These are phyloP conservation scores for Trichophaea hybrida DNA, from an alignment of 2,329 filamentous ascomycete genomes.

Conservation along the genomic window DNA sequence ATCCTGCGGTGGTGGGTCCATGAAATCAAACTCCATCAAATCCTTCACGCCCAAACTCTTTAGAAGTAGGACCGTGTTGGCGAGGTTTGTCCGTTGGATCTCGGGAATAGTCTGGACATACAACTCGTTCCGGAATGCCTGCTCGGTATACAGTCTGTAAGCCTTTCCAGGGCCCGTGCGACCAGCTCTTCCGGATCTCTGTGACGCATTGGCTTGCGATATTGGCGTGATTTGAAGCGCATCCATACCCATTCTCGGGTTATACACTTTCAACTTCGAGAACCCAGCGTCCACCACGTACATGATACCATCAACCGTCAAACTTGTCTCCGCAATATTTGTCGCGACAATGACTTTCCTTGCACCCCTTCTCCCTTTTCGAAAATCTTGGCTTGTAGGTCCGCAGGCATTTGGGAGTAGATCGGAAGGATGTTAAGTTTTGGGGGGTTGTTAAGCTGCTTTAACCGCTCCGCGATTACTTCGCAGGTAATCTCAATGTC, in stretches of 20 bases:
- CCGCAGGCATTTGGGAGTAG: slow-evolving; percentile 98
- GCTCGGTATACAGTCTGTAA: slow-evolving; percentile 85
- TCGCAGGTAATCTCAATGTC: slow-evolving; percentile 97
- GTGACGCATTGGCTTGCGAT: slow-evolving; percentile 87
- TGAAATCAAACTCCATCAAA: slow-evolving; percentile 92
- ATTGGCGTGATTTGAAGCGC: slow-evolving; percentile 95
- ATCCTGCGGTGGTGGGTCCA: slow-evolving; percentile 96
- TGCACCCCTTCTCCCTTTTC: slow-evolving; percentile 80
- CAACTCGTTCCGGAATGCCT: slow-evolving; percentile 87
- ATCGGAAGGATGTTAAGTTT: slow-evolving; percentile 91
- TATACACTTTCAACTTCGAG: slow-evolving; percentile 97
- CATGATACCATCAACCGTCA: slow-evolving; percentile 98
- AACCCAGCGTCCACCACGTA: slow-evolving; percentile 95
- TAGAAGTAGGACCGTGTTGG: slow-evolving; percentile 83
- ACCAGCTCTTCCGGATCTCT: slow-evolving; percentile 83
- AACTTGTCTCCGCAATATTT: slow-evolving; percentile 93
- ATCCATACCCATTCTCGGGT: slow-evolving; percentile 98
- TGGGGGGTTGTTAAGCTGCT: slow-evolving; percentile 81
- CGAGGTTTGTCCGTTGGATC: slow-evolving; percentile 89
- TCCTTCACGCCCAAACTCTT: slow-evolving; percentile 93
- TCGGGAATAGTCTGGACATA: slow-evolving; percentile 96
- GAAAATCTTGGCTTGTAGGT: slow-evolving; percentile 95
- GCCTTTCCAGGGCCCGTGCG: slow-evolving; percentile 91
- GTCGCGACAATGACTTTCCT: slow-evolving; percentile 97
- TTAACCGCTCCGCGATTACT: slow-evolving; percentile 71